A percentile compares a stretch with the other conserved stretches of the same genome.
Evolutionary conservation across 148 eudicot species (phyloP).

Genomic region (Rhododendron griersonianum): DNA sequence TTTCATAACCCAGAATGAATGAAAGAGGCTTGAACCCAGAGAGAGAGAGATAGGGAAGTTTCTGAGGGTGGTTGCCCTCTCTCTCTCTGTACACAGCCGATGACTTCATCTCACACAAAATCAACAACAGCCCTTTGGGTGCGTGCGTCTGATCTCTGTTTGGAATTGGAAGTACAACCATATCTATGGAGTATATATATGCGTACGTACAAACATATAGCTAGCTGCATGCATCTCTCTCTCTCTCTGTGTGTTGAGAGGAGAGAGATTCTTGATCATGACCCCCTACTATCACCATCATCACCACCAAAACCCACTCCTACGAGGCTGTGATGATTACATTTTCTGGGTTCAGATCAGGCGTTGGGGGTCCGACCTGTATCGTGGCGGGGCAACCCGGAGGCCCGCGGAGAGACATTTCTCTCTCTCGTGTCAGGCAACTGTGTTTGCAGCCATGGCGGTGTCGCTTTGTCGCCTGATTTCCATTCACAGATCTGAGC

Average conservation of each 20-base stretch:
- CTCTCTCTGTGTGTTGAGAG: background rate
- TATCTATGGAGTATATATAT: no score
- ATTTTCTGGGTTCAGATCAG: background rate
- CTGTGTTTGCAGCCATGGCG: background rate
- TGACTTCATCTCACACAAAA: background rate
- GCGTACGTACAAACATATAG: background rate
- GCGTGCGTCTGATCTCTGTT: background rate
- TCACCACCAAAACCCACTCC: background rate
- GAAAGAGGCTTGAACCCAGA: background rate
- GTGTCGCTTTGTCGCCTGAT: background rate
- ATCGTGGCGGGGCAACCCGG: background rate
- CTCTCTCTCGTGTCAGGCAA: background rate
- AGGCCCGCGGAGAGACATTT: background rate
- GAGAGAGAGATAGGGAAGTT: background rate
- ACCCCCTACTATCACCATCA: background rate
- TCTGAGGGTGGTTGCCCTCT: slow-evolving; percentile 8
- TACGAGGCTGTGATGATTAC: background rate
- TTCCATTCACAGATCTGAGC: background rate
- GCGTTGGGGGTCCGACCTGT: background rate
- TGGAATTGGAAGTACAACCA: background rate
- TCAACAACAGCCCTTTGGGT: slow-evolving; percentile 5
- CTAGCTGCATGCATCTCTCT: background rate
- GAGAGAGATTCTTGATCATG: background rate
- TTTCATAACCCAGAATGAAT: slow-evolving; percentile 4
- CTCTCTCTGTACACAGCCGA: background rate